These are phyloP conservation scores for Eucalyptus lansdowneana DNA, from an alignment of 345 rosid species.

Conservation along the genomic window DNA sequence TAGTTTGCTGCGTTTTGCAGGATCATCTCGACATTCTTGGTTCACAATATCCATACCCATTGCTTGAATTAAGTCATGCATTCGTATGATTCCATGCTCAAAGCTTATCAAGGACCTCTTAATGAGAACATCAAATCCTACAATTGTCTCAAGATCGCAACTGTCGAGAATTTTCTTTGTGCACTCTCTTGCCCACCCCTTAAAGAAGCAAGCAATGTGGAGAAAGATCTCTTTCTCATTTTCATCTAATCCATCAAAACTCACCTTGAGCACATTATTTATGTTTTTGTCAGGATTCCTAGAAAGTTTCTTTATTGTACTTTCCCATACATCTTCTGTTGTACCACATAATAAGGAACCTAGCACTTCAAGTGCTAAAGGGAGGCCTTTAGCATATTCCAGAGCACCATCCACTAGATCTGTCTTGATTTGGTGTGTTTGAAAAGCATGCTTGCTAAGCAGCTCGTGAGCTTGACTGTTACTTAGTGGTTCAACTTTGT, in stretches of 20 bases:
- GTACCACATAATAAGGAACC: neutral
- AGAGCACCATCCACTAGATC: neutral
- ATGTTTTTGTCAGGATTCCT: rapidly evolving
- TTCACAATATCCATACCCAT: neutral
- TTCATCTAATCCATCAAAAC: neutral
- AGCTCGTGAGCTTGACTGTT: rapidly evolving
- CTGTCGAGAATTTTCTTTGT: neutral
- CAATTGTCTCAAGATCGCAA: neutral
- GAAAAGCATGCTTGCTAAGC: neutral
- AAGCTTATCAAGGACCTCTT: neutral
- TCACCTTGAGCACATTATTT: neutral
- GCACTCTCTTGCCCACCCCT: neutral
- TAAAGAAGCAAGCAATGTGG: neutral
- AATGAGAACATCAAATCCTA: neutral
- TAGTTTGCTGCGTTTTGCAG: neutral
- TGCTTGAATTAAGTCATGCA: neutral
- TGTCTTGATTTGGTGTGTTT: rapidly evolving
- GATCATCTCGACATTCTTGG: neutral
- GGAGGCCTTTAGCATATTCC: neutral
- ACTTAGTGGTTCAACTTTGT: neutral
- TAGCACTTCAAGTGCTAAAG: neutral
- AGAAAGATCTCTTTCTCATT: neutral
- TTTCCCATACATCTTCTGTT: neutral
- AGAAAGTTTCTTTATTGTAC: neutral
- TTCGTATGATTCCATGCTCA: rapidly evolving